Evolutionary conservation across 2,329 filamentous ascomycete genomes (phyloP).

Genomic region (Bipolaris oryzae): DNA sequence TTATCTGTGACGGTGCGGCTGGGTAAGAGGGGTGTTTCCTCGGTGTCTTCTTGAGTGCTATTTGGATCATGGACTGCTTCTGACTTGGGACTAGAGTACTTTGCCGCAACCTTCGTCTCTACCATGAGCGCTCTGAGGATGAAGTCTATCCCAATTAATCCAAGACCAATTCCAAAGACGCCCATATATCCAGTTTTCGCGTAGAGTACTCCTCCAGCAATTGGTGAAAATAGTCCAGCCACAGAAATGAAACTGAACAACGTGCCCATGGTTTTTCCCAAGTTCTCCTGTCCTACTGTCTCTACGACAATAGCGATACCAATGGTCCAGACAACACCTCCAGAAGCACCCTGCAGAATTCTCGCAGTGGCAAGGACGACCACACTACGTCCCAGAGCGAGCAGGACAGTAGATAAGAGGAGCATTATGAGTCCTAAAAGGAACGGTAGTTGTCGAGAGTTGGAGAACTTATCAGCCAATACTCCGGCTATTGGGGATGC

Average conservation of each 20-base stretch:
- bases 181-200: constrained; percentile 63
- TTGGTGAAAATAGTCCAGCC: constrained; percentile 62
- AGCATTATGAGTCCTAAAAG: constrained; percentile 61
- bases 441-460: constrained; percentile 63
- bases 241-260: constrained; percentile 66
- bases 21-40: constrained; percentile 35
- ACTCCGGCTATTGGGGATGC: constrained; percentile 60
- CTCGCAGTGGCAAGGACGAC: constrained; percentile 59
- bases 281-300: constrained; percentile 61
- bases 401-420: constrained; percentile 60
- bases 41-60: constrained; percentile 26
- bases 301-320: constrained; percentile 65
- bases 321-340: constrained; percentile 65
- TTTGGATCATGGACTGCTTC: not conserved
- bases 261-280: constrained; percentile 67
- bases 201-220: constrained; percentile 66
- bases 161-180: constrained; percentile 64
- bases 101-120: constrained; percentile 65
- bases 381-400: constrained; percentile 59
- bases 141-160: constrained; percentile 63
- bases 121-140: constrained; percentile 65
- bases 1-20: constrained; percentile 24
- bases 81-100: constrained; percentile 44
- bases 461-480: constrained; percentile 58
- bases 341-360: constrained; percentile 63